These are phyloP conservation scores for Eremochloa ophiuroides DNA, from an alignment of 176 grass and related monocot species.

Conservation along the genomic window DNA sequence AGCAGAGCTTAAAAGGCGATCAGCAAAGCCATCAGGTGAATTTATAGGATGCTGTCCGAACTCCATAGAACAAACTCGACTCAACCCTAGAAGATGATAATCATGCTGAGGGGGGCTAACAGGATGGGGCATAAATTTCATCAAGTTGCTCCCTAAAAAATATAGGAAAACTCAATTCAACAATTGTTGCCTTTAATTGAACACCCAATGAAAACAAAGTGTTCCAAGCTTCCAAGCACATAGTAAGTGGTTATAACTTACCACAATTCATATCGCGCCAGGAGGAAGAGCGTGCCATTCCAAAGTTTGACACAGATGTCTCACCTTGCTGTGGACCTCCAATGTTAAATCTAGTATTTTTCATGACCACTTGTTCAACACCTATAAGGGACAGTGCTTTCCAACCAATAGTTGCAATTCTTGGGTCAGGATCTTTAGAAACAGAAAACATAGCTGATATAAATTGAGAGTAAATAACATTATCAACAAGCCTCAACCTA, in stretches of 20 bases:
- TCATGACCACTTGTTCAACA: slow-evolving; percentile 77
- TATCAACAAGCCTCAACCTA: slow-evolving; percentile 57
- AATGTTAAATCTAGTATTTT: slow-evolving; percentile 62
- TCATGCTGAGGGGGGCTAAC: slow-evolving; percentile 92
- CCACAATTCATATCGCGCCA: slow-evolving; percentile 97
- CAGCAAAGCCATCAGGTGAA: slow-evolving; percentile 80
- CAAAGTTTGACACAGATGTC: slow-evolving; percentile 60
- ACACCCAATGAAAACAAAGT: background rate
- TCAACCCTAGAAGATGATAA: slow-evolving; percentile 71
- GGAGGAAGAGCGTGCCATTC: slow-evolving; percentile 84
- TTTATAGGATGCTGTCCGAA: slow-evolving; percentile 69
- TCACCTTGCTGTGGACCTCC: slow-evolving; percentile 56
- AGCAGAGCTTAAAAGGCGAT: slow-evolving; percentile 55
- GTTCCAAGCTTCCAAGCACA: slow-evolving; percentile 7
- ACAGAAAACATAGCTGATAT: slow-evolving; percentile 71
- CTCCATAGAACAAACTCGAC: slow-evolving; percentile 90
- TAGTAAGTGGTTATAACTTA: slow-evolving; percentile 32
- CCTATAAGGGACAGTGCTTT: slow-evolving; percentile 80
- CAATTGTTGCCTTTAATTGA: background rate
- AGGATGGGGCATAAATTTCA: slow-evolving; percentile 86
- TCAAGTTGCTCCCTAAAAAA: slow-evolving; percentile 64
- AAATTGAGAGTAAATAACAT: slow-evolving; percentile 65
- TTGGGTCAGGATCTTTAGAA: slow-evolving; percentile 86
- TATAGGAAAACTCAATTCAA: background rate
- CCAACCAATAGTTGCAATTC: slow-evolving; percentile 58